Evolutionary conservation across 345 rosid genomes (phyloP), one percentile per base, ranked within the genome.

Genomic region (Bruguiera gymnorhiza): DNA sequence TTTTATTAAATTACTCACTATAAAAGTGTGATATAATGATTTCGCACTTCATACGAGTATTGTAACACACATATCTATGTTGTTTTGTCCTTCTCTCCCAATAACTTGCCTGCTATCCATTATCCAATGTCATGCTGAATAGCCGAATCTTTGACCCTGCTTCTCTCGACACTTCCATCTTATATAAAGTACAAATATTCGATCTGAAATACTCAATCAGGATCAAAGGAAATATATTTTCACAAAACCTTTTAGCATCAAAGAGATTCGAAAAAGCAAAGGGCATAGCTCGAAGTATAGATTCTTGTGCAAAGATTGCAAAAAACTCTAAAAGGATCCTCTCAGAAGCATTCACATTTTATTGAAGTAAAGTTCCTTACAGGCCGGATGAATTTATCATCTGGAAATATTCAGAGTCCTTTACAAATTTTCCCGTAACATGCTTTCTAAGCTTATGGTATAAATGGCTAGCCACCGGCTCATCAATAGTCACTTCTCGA

Each of bases 101-200:
- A 27, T 27, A 36, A 74, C 76, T 90, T 77, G 92, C 99, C 99
- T 88, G 92, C 78, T 95, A 89, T 78, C 94, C 93, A 63, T 73
- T 82, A 78, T 87, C 94, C 50, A 79, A 71, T 21, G 98, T 83
- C 71, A 92, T 98, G 80, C 88, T 89, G 65, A 92, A 95, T 62
- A 92, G 99, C 60, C 78, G 91, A 70, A 70, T 84, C 85, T 83
- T 92, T 78, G 86, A 86, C 72, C 83, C 92, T 1, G 85, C 80
- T 85, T 92, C 98, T 80, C 96, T 86, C 81, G 92, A 76, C 53
- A 90, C 99, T 83, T 95, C 98, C 99, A 95, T 95, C 86, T 88
- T 95, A 78, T 92, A 90, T 57, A 83, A 67, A 73, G 89, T 75
- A 83, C 71, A 75, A 65, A 69, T 74, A 71, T 66, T 75, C 66